These are phyloP conservation scores for Diplodia intermedia DNA, from an alignment of 2,329 filamentous ascomycete species.

Conservation along the genomic window DNA sequence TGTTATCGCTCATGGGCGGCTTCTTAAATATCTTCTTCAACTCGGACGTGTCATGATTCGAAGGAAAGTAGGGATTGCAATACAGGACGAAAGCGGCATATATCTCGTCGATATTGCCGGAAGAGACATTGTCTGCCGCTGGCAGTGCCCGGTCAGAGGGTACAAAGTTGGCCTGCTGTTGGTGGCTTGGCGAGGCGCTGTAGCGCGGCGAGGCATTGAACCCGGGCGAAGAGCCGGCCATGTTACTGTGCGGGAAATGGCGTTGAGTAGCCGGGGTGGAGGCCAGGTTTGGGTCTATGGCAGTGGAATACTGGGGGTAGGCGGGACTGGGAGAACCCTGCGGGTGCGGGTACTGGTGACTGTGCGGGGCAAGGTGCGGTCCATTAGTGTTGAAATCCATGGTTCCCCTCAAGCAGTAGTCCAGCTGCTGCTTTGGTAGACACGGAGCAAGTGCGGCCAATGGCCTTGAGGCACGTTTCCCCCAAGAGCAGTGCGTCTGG, in stretches of 20 bases:
- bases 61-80: constrained; percentile 82
- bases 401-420: constrained; percentile 14
- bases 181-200: constrained; percentile 47
- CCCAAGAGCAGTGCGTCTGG: constrained; percentile 25
- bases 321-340: constrained; percentile 41
- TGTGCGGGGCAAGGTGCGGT: constrained; percentile 41
- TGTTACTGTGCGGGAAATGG: constrained; percentile 47
- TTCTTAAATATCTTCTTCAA: constrained; percentile 77
- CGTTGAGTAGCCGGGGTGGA: constrained; percentile 33
- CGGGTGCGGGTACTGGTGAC: constrained; percentile 44
- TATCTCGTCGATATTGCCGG: constrained; percentile 77
- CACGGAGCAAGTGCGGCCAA: constrained; percentile 12
- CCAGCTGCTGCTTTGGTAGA: constrained; percentile 6
- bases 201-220: constrained; percentile 47
- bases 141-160: constrained; percentile 66
- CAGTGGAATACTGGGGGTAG: constrained; percentile 35
- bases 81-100: constrained; percentile 87
- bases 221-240: constrained; percentile 29
- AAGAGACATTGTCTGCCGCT: constrained; percentile 66
- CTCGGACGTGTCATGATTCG: constrained; percentile 71
- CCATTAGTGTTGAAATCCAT: constrained; percentile 29
- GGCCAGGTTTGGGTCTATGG: constrained; percentile 17
- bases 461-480: neutral
- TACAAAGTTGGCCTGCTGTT: constrained; percentile 42
- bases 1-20: constrained; percentile 86